Base-by-base conservation (phyloP, 2,329 filamentous ascomycete genomes). In the Chlorencoelia australis region DNA sequence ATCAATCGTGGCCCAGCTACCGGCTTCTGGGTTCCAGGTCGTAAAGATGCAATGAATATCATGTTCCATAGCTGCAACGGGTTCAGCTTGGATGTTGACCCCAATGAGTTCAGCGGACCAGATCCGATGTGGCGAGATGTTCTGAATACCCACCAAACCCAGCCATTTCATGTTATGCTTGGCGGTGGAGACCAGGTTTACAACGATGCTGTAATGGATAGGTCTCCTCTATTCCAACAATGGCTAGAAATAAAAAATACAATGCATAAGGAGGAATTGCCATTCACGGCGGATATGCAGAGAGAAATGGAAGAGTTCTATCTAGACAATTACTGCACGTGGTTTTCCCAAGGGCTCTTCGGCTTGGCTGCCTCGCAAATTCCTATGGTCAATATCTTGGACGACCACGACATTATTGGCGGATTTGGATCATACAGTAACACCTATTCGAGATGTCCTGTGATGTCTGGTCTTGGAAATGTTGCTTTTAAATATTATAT, bases 31-130 rank as follows among this genome's bases (percentile, higher is more conserved):
- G 86, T 98, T 1, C 91, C 93, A 4, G 82, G 81, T 20, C 73
- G 70, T 33, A 81, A 77, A 11, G 72, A 94, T 57, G 75, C 82
- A 2, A 98, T 98, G 91, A 95, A 96, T 62, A 84, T 95, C 57
- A 94, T 96, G 87, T 98, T 95, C 63, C 75, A 96, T 64, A 94
- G 83, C 57, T 94, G 91, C 65, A 98, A 98, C 57, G 91, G 93
- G 2, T 98, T 98, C 65, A 89, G 85, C 50, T 59, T 81, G 34
- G 81, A 74, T 39, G 82, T 83, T 16, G 79, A 94, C 44, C 65
- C 86, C 0, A 72, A 93, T 54, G 70, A 79, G 30, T 81, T 95
- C 56, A 91, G 81, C 53, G 91, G 91, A 0, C 91, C 93, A 0
- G 91, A 98, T 60, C 91, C 91, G 1, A 71, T 98, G 61, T 98